Evolutionary conservation across 179 eudicot species (phyloP).

Genomic region (Silene vulgaris): DNA sequence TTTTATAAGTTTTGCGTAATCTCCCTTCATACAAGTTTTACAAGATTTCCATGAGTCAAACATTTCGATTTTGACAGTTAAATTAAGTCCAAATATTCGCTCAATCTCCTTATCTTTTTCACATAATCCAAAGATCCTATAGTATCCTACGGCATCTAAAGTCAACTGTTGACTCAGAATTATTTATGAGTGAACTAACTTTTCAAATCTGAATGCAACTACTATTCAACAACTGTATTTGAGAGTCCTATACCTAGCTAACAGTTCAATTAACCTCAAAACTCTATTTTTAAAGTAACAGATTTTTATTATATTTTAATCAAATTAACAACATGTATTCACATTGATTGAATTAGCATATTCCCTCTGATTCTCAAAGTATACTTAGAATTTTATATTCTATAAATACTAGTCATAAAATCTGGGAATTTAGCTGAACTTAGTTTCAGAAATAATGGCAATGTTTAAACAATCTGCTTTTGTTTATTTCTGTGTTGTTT

Average conservation of each 20-base stretch:
- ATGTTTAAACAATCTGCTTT: not conserved
- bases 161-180: constrained; percentile 11
- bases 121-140: not conserved
- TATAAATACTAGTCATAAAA: not conserved
- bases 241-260: not conserved
- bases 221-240: not conserved
- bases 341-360: not conserved
- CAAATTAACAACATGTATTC: not conserved
- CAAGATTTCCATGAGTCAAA: too few species aligned
- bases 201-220: not conserved
- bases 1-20: too few species aligned
- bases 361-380: not conserved
- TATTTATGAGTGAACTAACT: not conserved
- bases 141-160: not conserved
- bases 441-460: not conserved
- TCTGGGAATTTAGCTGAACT: not conserved
- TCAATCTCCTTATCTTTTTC: not conserved
- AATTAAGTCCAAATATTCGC: not conserved
- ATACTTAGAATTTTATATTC: not conserved
- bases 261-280: not conserved
- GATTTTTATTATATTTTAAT: not conserved
- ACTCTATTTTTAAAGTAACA: not conserved
- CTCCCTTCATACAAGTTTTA: too few species aligned
- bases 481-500: not conserved
- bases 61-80: too few species aligned